These are phyloP conservation scores for Monotropa hypopitys DNA, from an alignment of 179 eudicot species.

Conservation along the genomic window DNA sequence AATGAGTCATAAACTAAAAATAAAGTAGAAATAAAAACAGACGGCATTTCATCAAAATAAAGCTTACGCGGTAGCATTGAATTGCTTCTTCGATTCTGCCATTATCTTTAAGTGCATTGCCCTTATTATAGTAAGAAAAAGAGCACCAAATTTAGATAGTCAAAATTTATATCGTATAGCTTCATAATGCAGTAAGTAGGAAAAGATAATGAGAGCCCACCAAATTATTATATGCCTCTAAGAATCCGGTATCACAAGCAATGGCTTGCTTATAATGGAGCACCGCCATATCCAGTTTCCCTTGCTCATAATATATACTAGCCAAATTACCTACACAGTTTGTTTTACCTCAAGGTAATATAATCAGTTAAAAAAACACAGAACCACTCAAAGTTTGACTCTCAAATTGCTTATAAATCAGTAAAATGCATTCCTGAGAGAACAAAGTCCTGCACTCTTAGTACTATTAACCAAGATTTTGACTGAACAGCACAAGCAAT, in stretches of 20 bases:
- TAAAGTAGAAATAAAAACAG: slow-evolving; percentile 2
- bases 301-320: slow-evolving; percentile 78
- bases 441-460: not conserved
- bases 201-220: slow-evolving; percentile 23
- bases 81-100: slow-evolving; percentile 81
- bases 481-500: not conserved
- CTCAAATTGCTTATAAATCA: not conserved
- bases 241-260: slow-evolving; percentile 62
- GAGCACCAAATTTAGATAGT: slow-evolving; percentile 1
- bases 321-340: slow-evolving; percentile 67
- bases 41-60: slow-evolving; percentile 4
- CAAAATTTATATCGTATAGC: not conserved
- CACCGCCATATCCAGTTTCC: slow-evolving; percentile 81
- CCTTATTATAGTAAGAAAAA: slow-evolving; percentile 29
- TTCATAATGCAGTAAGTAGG: not conserved
- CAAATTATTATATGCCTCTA: slow-evolving; percentile 96
- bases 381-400: not conserved
- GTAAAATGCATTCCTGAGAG: not conserved
- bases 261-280: slow-evolving; percentile 76
- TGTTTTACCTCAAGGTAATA: not conserved
- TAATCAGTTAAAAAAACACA: not conserved
- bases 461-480: not conserved
- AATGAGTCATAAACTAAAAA: slow-evolving; percentile 5
- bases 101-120: slow-evolving; percentile 87
- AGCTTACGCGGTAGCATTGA: slow-evolving; percentile 68